Evolutionary conservation across 148 eudicot species (phyloP), one percentile per base, ranked within the genome.

Genomic region (Mesembryanthemum crystallinum): DNA sequence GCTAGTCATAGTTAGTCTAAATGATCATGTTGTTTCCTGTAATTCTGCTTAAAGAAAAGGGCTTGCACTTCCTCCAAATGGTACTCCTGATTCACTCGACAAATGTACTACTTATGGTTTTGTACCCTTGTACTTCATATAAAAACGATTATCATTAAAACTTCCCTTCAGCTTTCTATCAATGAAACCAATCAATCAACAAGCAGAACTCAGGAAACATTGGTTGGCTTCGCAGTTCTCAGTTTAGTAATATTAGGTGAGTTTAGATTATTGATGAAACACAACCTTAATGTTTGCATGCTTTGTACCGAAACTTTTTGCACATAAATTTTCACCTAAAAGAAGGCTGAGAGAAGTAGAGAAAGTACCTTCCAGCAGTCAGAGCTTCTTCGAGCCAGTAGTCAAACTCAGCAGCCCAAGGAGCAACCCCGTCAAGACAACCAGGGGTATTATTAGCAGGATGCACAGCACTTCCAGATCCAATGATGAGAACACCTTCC

Each of bases 401-500:
- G 67, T 88, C 89, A 42, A 90, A 90, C 73, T 88, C 90, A 14
- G 61, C 30, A 59, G 94, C 91, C 90, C 91, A 88, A 30, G 90
- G 73, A 65, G 86, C 85, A 49, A 85, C 80, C 4, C 87, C 43
- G 49, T 37, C 83, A 8, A 18, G 7, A 37, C n/a, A 55, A 23
- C 17, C 5, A 33, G 64, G 60, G 85, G 70, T 23, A 74, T 27
- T 60, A 86, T 84, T 57, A 85, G 71, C 62, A 78, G 87, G 87
- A 70, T 88, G 94, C 10, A 83, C 83, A 9, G 94, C 80, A 47
- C 90, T 76, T 25, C 94, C 94, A 2, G 94, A 90, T 54, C 91
- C 94, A 61, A 90, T 52, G 47, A 90, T 71, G 42, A 90, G 91
- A 23, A 88, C 88, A 21, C 91, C 94, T 78, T 88, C 91, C 54